phyloP scores from a whole-genome alignment of 805 yeast genomes.

The Deakozyma indianensis region DNA sequence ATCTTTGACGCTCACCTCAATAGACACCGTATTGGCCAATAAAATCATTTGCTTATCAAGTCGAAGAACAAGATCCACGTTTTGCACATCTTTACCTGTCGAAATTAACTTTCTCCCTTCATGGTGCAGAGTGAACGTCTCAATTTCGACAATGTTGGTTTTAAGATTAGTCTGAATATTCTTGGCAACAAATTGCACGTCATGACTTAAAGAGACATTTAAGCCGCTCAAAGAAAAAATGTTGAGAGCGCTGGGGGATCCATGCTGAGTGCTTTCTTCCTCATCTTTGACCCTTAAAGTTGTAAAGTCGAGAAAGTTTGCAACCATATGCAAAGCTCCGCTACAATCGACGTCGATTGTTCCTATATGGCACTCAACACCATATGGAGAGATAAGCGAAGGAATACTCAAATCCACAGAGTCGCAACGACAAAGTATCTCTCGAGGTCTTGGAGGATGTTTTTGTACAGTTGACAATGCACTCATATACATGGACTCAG shows the following conservation, averaged over 20 bases:
- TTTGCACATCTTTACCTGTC: background rate
- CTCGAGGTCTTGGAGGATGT: background rate
- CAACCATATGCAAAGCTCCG: background rate
- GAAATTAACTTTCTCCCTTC: background rate
- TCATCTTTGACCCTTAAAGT: background rate
- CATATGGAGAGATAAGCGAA: background rate
- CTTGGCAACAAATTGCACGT: background rate
- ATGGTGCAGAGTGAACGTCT: background rate
- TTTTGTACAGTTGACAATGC: constrained; percentile 43
- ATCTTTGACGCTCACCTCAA: constrained; percentile 16
- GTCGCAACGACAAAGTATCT: background rate
- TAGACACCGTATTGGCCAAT: constrained; percentile 7
- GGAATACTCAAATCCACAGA: background rate
- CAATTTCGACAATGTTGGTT: background rate
- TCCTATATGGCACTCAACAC: background rate
- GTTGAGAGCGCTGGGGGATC: background rate
- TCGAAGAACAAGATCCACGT: background rate
- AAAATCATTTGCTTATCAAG: background rate
- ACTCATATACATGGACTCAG: constrained; percentile 67
- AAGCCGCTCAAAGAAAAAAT: background rate
- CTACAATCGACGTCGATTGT: background rate
- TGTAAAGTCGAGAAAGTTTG: background rate
- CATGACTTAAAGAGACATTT: background rate
- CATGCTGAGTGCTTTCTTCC: background rate
- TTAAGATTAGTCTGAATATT: background rate